phyloP scores from a whole-genome alignment of 495 filamentous ascomycete genomes.

The Lepraria neglecta region DNA sequence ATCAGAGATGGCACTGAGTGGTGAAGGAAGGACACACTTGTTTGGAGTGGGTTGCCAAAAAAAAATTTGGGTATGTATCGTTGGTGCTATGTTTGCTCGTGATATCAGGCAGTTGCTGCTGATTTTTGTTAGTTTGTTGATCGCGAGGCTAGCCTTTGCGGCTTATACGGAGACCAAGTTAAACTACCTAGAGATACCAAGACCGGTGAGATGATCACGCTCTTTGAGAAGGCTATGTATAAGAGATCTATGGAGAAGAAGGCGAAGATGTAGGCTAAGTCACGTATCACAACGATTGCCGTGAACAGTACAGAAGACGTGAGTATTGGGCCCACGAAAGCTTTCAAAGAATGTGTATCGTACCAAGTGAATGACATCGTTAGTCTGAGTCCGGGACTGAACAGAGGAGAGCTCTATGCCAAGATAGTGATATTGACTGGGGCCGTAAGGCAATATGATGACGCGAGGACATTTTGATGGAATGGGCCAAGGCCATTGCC shows the following conservation, averaged over 20 bases:
- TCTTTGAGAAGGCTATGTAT: conserved; percentile 13
- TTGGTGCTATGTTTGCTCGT: background rate
- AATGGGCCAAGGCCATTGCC: too few species aligned
- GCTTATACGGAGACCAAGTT: conserved; percentile 4
- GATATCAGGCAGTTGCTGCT: background rate
- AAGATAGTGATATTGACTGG: too few species aligned
- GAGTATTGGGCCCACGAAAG: too few species aligned
- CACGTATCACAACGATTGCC: too few species aligned
- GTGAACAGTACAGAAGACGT: too few species aligned
- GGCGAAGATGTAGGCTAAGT: background rate
- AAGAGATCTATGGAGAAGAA: background rate
- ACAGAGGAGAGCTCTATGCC: too few species aligned
- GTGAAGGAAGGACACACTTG: background rate
- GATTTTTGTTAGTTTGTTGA: background rate
- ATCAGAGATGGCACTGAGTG: background rate
- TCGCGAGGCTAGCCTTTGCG: conserved; percentile 8
- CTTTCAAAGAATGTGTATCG: too few species aligned
- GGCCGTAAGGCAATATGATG: too few species aligned
- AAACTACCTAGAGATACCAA: background rate
- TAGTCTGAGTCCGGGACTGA: too few species aligned
- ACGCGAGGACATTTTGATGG: too few species aligned
- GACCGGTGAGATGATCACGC: conserved; percentile 6
- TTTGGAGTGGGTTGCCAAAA: conserved; percentile 16
- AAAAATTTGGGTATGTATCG: conserved; percentile 5
- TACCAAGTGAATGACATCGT: too few species aligned